phyloP scores from a whole-genome alignment of 2,329 filamentous ascomycete species.

The Apiospora aurea region DNA sequence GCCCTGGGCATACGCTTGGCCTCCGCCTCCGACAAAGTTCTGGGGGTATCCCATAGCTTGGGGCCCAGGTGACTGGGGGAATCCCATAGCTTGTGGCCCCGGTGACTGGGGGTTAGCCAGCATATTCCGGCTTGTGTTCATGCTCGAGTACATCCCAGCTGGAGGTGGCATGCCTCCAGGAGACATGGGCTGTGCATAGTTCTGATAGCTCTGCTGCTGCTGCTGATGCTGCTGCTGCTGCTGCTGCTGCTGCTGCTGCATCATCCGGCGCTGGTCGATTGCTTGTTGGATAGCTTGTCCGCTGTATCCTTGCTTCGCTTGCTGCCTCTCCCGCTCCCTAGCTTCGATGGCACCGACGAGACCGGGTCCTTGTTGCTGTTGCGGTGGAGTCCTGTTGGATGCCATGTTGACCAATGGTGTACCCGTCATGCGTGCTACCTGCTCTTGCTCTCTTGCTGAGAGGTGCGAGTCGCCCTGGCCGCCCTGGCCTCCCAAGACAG shows the following conservation, averaged over 20 bases:
- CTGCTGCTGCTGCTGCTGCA: constrained; percentile 47
- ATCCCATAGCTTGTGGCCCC: constrained; percentile 36
- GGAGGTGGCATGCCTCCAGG: constrained; percentile 37
- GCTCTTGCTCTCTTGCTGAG: constrained; percentile 88
- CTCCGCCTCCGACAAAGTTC: constrained; percentile 36
- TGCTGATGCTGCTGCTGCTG: constrained; percentile 45
- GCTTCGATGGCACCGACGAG: constrained; percentile 82
- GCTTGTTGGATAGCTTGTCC: constrained; percentile 77
- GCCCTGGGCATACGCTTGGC: constrained; percentile 42
- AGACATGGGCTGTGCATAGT: constrained; percentile 27
- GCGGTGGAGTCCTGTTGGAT: constrained; percentile 52
- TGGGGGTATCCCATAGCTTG: constrained; percentile 38
- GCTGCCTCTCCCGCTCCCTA: constrained; percentile 78
- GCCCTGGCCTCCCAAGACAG: constrained; percentile 51
- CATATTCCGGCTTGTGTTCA: constrained; percentile 33
- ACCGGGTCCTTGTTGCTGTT: constrained; percentile 57
- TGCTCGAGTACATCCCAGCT: constrained; percentile 44
- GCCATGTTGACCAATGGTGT: constrained; percentile 76
- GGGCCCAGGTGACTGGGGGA: constrained; percentile 38
- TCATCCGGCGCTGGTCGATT: constrained; percentile 71
- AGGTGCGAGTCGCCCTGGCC: constrained; percentile 64
- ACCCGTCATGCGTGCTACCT: constrained; percentile 83
- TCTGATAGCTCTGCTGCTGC: constrained; percentile 36
- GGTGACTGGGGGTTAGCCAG: constrained; percentile 35
- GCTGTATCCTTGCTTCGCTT: constrained; percentile 72